phyloP scores from a whole-genome alignment of 2,329 filamentous ascomycete species.

The Sporothrix euskadiensis region DNA sequence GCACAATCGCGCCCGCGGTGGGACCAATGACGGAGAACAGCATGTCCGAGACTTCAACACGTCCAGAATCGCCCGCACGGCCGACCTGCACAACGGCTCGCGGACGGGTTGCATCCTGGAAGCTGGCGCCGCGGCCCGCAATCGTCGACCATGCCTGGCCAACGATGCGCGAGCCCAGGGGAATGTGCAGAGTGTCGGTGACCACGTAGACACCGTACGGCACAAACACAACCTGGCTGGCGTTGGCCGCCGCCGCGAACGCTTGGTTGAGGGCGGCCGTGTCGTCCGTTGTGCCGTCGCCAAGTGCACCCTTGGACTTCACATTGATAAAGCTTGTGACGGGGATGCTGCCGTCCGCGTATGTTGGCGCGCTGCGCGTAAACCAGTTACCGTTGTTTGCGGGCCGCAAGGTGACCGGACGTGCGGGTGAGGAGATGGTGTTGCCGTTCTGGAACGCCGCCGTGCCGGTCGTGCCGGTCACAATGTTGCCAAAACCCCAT shows the following conservation, averaged over 20 bases:
- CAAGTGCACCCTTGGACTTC: conserved; percentile 37
- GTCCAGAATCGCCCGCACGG: conserved; percentile 59
- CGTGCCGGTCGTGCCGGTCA: conserved; percentile 42
- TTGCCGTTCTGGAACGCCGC: conserved; percentile 50
- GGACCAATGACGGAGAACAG: conserved; percentile 67
- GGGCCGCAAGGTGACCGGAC: background rate
- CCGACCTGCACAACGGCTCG: conserved; percentile 64
- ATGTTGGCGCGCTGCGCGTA: background rate
- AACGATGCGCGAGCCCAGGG: conserved; percentile 51
- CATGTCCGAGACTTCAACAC: conserved; percentile 69
- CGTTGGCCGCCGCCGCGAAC: conserved; percentile 51
- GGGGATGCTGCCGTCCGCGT: background rate
- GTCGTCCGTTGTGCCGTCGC: conserved; percentile 60
- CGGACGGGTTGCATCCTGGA: conserved; percentile 60
- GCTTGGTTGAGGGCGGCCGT: conserved; percentile 59
- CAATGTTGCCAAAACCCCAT: conserved; percentile 62
- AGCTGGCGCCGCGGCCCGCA: conserved; percentile 49
- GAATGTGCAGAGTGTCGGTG: conserved; percentile 50
- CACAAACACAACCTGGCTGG: conserved; percentile 55
- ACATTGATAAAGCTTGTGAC: background rate
- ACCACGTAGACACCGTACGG: conserved; percentile 58
- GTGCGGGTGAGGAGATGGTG: background rate
- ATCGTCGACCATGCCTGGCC: conserved; percentile 52
- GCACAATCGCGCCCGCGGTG: conserved; percentile 65
- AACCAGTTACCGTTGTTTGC: background rate